These are phyloP conservation scores for Fraxinus cuspidata DNA, from an alignment of 257 asterid species.

Conservation along the genomic window DNA sequence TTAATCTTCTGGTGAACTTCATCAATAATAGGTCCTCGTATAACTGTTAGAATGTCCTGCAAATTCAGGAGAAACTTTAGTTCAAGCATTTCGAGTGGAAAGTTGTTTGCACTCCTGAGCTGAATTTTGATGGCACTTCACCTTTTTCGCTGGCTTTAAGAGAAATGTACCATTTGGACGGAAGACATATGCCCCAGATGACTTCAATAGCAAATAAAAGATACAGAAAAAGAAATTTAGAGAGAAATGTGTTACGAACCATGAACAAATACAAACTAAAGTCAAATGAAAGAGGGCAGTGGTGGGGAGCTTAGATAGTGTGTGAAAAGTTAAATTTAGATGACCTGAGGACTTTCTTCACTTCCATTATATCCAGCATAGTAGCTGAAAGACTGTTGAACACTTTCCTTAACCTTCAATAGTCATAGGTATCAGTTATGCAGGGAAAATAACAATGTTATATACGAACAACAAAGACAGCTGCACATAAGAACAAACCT, in stretches of 20 bases:
- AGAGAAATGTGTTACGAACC: neutral
- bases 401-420: slow-evolving; percentile 51
- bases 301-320: slow-evolving; percentile 14
- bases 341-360: slow-evolving; percentile 57
- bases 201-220: slow-evolving; percentile 36
- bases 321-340: slow-evolving; percentile 18
- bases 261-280: slow-evolving; percentile 2
- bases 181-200: slow-evolving; percentile 77
- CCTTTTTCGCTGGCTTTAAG: slow-evolving; percentile 46
- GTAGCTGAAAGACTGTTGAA: slow-evolving; percentile 65
- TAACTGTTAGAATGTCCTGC: slow-evolving; percentile 48
- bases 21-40: slow-evolving; percentile 63
- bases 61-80: slow-evolving; percentile 15
- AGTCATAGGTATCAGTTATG: slow-evolving; percentile 19
- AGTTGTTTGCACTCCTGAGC: slow-evolving; percentile 1
- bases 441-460: slow-evolving; percentile 19
- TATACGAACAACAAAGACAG: neutral
- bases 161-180: slow-evolving; percentile 68
- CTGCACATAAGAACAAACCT: slow-evolving; percentile 4
- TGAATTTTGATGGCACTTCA: slow-evolving; percentile 22
- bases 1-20: slow-evolving; percentile 72
- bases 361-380: slow-evolving; percentile 62
- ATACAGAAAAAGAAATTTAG: slow-evolving; percentile 9
- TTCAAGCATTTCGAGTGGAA: slow-evolving; percentile 15
- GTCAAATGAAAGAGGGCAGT: neutral